phyloP scores from a whole-genome alignment of 2,329 filamentous ascomycete species.

The Parascedosporium putredinis region DNA sequence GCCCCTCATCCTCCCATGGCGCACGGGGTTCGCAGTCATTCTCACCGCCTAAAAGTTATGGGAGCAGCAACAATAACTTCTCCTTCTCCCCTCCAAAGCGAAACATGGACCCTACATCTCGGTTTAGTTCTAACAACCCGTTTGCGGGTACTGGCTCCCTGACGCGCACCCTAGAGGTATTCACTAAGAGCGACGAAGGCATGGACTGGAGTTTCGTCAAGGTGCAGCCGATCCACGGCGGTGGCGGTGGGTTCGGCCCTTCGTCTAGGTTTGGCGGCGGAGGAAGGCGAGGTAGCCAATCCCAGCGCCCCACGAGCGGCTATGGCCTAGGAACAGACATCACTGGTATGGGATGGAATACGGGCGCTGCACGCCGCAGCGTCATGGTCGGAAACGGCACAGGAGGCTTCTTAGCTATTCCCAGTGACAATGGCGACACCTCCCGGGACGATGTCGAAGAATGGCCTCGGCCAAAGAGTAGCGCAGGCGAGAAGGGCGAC shows the following conservation, averaged over 20 bases:
- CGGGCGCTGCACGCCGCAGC: constrained; percentile 41
- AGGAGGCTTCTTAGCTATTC: constrained; percentile 43
- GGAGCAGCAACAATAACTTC: constrained; percentile 15
- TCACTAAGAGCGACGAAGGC: constrained; percentile 48
- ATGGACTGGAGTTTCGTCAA: constrained; percentile 49
- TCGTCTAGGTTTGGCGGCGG: not conserved
- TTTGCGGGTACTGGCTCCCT: constrained; percentile 34
- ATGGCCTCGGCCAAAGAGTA: constrained; percentile 34
- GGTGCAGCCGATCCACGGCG: constrained; percentile 25
- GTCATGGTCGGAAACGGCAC: constrained; percentile 41
- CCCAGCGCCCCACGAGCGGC: constrained; percentile 38
- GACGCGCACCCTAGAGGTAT: constrained; percentile 47
- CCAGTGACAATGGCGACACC: constrained; percentile 19
- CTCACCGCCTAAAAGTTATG: constrained; percentile 16
- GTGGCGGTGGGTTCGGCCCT: constrained; percentile 13
- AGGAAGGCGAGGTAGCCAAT: not conserved
- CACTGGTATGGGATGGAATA: constrained; percentile 37
- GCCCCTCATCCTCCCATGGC: constrained; percentile 23
- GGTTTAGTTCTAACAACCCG: constrained; percentile 52
- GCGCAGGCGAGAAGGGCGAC: constrained; percentile 27
- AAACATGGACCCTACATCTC: constrained; percentile 22
- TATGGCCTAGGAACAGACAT: constrained; percentile 47
- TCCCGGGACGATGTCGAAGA: constrained; percentile 20
- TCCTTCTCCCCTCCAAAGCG: constrained; percentile 18
- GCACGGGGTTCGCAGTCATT: constrained; percentile 16